These are phyloP conservation scores for Penicillium simplicissimum DNA, from an alignment of 495 filamentous ascomycete species.

Conservation along the genomic window DNA sequence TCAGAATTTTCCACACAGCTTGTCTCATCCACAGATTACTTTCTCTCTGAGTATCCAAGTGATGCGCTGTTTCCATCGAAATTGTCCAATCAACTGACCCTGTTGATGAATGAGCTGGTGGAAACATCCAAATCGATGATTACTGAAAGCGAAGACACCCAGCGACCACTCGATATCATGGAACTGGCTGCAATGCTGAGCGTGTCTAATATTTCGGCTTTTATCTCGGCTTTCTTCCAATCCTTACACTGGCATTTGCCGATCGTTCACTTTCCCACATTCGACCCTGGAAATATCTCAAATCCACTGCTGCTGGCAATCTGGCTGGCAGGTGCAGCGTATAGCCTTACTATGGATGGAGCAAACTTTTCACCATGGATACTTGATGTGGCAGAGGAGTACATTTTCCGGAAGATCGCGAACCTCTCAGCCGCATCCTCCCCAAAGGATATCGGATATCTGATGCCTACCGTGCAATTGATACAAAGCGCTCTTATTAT, in stretches of 20 bases:
- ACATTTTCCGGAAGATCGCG: conserved; percentile 36
- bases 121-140: conserved; percentile 39
- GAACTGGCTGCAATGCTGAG: conserved; percentile 32
- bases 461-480: conserved; percentile 28
- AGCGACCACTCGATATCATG: conserved; percentile 22
- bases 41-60: conserved; percentile 21
- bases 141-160: background rate
- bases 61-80: conserved; percentile 29
- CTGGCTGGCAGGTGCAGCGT: conserved; percentile 38
- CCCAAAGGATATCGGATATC: conserved; percentile 12
- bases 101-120: conserved; percentile 32
- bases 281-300: conserved; percentile 38
- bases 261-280: conserved; percentile 43
- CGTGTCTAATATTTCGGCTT: conserved; percentile 34
- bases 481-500: conserved; percentile 42
- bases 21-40: conserved; percentile 17
- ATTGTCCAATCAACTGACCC: conserved; percentile 34
- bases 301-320: conserved; percentile 37
- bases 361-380: conserved; percentile 28
- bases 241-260: conserved; percentile 43
- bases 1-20: conserved; percentile 21
- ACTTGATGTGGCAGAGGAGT: conserved; percentile 42
- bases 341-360: conserved; percentile 28
- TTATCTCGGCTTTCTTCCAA: conserved; percentile 43
- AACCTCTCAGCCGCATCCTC: conserved; percentile 20